Evolutionary conservation across 2,329 filamentous ascomycete genomes (phyloP).

Genomic region (Colletotrichum lentis): DNA sequence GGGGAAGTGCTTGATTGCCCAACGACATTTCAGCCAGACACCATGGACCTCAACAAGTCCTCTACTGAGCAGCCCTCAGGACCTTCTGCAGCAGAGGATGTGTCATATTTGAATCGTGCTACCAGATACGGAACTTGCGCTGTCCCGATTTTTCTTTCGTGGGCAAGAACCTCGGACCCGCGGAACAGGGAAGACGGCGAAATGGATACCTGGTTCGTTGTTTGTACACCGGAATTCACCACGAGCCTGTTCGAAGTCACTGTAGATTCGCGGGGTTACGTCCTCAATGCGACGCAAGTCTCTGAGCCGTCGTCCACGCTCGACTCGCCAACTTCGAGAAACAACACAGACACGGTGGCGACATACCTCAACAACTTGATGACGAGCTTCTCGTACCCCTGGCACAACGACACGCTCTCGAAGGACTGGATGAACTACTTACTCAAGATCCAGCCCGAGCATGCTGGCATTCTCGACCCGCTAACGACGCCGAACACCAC

Average conservation of each 20-base stretch:
- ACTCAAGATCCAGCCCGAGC: slow-evolving; percentile 45
- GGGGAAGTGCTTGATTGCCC: slow-evolving; percentile 8
- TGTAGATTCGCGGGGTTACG: slow-evolving; percentile 41
- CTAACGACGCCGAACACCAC: slow-evolving; percentile 38
- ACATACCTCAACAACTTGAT: slow-evolving; percentile 30
- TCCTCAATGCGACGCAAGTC: slow-evolving; percentile 39
- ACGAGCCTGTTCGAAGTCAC: slow-evolving; percentile 49
- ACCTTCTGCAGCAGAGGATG: neutral
- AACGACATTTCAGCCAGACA: neutral
- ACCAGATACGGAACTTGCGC: neutral
- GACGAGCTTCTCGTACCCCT: slow-evolving; percentile 36
- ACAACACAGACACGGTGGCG: slow-evolving; percentile 37
- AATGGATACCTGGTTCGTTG: slow-evolving; percentile 39
- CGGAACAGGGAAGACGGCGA: slow-evolving; percentile 8
- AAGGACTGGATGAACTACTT: slow-evolving; percentile 59
- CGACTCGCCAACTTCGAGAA: slow-evolving; percentile 35
- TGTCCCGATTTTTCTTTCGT: neutral
- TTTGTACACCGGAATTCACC: slow-evolving; percentile 44
- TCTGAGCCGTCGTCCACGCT: slow-evolving; percentile 35
- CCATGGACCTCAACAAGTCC: neutral
- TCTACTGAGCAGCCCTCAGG: neutral
- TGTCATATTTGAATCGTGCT: neutral
- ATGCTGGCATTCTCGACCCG: slow-evolving; percentile 47
- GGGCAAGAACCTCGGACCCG: neutral
- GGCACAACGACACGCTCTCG: slow-evolving; percentile 58